Base-by-base conservation (phyloP, 2,329 filamentous ascomycete genomes). In the Coniosporium tulheliwenetii region DNA sequence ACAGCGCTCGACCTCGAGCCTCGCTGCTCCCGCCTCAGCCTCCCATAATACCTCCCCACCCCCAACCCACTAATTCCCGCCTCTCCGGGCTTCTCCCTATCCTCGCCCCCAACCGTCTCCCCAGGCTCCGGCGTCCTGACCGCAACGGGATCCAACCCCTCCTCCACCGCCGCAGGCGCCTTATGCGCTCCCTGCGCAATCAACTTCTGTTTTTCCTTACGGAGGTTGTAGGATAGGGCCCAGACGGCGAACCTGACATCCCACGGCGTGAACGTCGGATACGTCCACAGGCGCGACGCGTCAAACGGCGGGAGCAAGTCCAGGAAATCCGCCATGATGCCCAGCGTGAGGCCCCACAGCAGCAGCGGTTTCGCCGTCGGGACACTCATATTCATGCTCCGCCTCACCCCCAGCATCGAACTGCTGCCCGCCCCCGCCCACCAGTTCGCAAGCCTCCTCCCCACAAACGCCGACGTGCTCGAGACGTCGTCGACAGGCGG, bases 341-440 rank as follows among this genome's bases (percentile, higher is more conserved):
- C 78, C 1, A 82, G 62, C 0, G 79, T 81, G 30, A 83, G 55
- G 0, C 79, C 79, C 79, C 79, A 83, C 1, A 82, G 69, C 9
- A 81, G 57, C 1, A 82, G 60, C 2, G 75, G 73, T 19, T 46
- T 54, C 48, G 48, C 56, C 54, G 46, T 61, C 50, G 51, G 58
- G 39, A 49, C 50, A 37, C 48, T 50, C 13, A 52, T 43, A 26
- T 7, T 26, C 19, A 26, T 26, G 7, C 19, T 26, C 19, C 19
- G 19, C 19, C 19, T 26, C 19, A 26, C 19, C 19, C 19, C 19
- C 19, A 26, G 7, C 19, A 26, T 26, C 7, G 19, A 26, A 26
- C 19, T 5, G 10, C 4, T 13, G n/a, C 15, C 16, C 5, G 7
- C 15, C 9, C 15, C 13, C 8, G 12, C 15, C 36, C 36, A 37